Conservation (phyloP, 257 asterid genomes). For the Lantana camara region DNA sequence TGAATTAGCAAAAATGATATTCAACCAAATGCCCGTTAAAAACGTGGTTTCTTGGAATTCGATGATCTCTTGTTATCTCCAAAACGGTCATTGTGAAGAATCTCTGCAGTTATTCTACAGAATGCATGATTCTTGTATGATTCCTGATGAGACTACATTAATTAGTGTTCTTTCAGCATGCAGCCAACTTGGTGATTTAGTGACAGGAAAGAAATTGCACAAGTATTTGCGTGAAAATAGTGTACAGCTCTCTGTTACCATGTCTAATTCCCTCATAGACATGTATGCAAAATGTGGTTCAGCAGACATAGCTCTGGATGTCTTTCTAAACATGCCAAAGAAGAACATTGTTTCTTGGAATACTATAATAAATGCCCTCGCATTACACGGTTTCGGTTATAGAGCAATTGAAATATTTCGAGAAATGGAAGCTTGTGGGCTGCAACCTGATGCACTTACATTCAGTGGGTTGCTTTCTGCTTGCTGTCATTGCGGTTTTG, state of each 20-base stretch:
- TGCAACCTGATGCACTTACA: conserved; percentile 58
- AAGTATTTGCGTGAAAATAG: conserved; percentile 26
- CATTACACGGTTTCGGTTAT: conserved; percentile 54
- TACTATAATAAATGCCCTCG: conserved; percentile 57
- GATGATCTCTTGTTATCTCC: conserved; percentile 60
- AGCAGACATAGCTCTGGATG: conserved; percentile 41
- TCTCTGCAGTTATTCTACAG: conserved; percentile 39
- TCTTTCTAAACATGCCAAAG: conserved; percentile 40
- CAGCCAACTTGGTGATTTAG: conserved; percentile 58
- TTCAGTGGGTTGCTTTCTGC: conserved; percentile 66
- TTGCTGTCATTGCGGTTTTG: conserved; percentile 66
- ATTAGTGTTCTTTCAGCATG: conserved; percentile 58
- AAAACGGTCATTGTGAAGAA: conserved; percentile 40
- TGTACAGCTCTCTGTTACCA: conserved; percentile 32
- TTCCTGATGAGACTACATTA: conserved; percentile 51
- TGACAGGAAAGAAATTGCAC: conserved; percentile 46
- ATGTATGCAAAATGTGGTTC: conserved; percentile 82
- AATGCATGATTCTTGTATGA: conserved; percentile 39
- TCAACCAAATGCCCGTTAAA: conserved; percentile 53
- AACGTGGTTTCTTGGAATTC: conserved; percentile 67
- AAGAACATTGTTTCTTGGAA: conserved; percentile 65
- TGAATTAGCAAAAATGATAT: conserved; percentile 42
- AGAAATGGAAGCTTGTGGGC: conserved; percentile 52
- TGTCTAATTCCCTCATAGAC: conserved; percentile 57
- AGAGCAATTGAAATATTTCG: conserved; percentile 53